Conservation (phyloP, 75 land plant species). For the Sequoiadendron giganteum region DNA sequence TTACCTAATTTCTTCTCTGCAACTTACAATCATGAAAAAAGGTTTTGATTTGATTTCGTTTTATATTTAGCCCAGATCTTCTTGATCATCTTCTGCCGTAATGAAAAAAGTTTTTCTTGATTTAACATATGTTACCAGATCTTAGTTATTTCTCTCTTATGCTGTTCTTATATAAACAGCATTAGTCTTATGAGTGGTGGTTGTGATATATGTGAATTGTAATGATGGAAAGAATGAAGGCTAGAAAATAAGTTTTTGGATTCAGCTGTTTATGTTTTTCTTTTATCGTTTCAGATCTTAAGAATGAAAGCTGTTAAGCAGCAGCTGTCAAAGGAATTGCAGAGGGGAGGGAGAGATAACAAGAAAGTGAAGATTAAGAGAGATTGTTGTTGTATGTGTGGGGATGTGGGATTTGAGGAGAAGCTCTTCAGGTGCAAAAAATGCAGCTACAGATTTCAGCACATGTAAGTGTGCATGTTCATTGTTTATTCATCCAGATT, state of each 20-base stretch:
- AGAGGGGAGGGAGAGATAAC: background rate
- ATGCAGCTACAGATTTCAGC: conserved; percentile 16
- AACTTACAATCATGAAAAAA: background rate
- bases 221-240: background rate
- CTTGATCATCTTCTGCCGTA: too few relatives aligned
- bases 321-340: background rate
- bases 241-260: background rate
- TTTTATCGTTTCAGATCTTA: too few relatives aligned
- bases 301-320: background rate
- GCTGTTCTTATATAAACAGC: background rate
- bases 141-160: background rate
- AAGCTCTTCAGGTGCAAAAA: conserved; percentile 15
- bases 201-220: background rate
- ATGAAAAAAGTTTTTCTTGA: background rate
- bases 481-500: background rate
- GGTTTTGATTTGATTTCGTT: too few relatives aligned
- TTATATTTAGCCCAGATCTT: too few relatives aligned
- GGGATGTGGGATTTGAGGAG: conserved; percentile 15
- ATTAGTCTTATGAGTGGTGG: background rate
- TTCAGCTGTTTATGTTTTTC: too few relatives aligned
- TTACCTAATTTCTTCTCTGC: background rate
- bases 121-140: background rate
- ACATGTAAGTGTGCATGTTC: conserved; percentile 12
- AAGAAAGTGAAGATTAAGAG: background rate
- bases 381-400: conserved; percentile 19